Evolutionary conservation across 2,329 filamentous ascomycete genomes (phyloP).

Genomic region (Hirsutella minnesotensis): DNA sequence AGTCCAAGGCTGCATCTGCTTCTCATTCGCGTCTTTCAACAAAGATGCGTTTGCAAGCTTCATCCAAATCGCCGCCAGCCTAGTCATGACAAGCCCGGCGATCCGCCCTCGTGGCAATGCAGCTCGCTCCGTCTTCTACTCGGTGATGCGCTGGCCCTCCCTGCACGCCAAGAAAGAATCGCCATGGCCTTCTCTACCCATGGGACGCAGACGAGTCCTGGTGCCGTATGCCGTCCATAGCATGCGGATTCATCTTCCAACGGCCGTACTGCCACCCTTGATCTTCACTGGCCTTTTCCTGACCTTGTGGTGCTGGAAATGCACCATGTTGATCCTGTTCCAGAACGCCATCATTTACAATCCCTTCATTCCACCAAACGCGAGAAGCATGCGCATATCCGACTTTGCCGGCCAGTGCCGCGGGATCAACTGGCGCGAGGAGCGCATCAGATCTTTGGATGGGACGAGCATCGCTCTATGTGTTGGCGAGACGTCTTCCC

Average conservation of each 20-base stretch:
- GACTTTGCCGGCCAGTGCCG: constrained; percentile 49
- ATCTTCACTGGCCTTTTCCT: constrained; percentile 56
- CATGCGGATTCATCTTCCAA: constrained; percentile 17
- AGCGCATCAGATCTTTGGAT: constrained; percentile 47
- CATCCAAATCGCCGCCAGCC: not conserved
- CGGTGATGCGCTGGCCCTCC: not conserved
- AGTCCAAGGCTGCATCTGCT: not conserved
- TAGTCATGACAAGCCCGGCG: not conserved
- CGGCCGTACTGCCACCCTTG: constrained; percentile 49
- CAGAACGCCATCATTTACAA: constrained; percentile 80
- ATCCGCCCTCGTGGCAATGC: not conserved
- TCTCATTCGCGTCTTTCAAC: not conserved
- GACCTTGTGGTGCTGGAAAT: constrained; percentile 54
- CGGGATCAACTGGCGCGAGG: constrained; percentile 56
- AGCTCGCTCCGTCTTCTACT: not conserved
- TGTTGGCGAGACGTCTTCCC: constrained; percentile 29
- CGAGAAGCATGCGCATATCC: constrained; percentile 52
- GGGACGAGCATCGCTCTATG: constrained; percentile 53
- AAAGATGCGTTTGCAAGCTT: not conserved
- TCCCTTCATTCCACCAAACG: constrained; percentile 60
- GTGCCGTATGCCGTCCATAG: not conserved
- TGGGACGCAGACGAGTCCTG: not conserved
- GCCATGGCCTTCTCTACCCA: not conserved
- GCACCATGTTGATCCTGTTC: constrained; percentile 62
- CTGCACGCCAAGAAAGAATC: not conserved